Base-by-base conservation (phyloP, 2,329 filamentous ascomycete species). In the Xylaria sp. region DNA sequence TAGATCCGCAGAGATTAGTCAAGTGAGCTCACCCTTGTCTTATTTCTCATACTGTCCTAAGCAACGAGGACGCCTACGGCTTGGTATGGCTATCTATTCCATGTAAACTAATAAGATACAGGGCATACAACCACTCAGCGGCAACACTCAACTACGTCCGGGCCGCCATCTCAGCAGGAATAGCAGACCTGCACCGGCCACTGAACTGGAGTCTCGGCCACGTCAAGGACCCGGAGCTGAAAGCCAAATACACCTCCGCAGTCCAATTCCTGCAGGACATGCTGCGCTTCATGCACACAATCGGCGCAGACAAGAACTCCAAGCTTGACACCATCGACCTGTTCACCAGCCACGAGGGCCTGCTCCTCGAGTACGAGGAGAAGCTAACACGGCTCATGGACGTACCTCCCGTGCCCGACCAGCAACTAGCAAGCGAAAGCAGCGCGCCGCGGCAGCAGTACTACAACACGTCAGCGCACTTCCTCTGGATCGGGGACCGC, bases 401-500 rank as follows among this genome's bases (percentile, higher is more conserved):
- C 70, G 88, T 89, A 73, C 91, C 92, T 1, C 78, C 64, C 1
- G 19, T 83, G 58, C 79, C 75, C 67, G 74, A 78, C 30, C 69
- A 39, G 42, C 53, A 58, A 58, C 48, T 68, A 66, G 14, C 75
- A 5, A 71, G 75, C 57, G 78, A 76, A 36, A 71, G 75, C 50
- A 75, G 75, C 64, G 72, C 77, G 50, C 73, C 81, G 59, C 78
- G 80, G 17, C 88, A 88, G 76, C 89, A 90, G 76, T 97, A 93
- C 86, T 98, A 97, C 83, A 92, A 97, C 81, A 98, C 95, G 0
- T 97, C 93, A 4, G 93, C 93, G 0, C 96, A 99, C 79, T 98
- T 99, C 84, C 87, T 99, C 79, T 99, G 96, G 96, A 97, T 99
- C 75, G 96, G 96, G 63, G 96, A 99, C 81, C 92, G 96, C 72